Percentiles rank a stretch among this genome's conserved stretches.
phyloP scores from a whole-genome alignment of 805 yeast species.

The Candida pini region DNA sequence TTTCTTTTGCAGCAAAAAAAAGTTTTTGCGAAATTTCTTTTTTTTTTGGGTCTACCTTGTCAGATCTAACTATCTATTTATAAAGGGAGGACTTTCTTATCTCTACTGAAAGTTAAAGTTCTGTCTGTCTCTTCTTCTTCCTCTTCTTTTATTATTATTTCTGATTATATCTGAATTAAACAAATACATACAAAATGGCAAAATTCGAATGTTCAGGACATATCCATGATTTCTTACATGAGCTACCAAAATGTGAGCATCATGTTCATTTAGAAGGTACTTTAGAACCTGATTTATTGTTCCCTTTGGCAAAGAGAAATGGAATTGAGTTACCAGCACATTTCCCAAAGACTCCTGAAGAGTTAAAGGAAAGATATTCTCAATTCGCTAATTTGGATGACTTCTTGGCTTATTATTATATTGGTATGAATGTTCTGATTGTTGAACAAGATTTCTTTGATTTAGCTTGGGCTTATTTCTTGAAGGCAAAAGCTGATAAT shows the following conservation, averaged over 20 bases:
- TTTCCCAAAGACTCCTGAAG: constrained; percentile 58
- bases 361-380: constrained; percentile 51
- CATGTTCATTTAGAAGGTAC: constrained; percentile 85
- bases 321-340: constrained; percentile 50
- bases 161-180: too few relatives aligned
- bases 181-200: constrained; percentile 4
- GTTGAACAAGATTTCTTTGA: constrained; percentile 70
- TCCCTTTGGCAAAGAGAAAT: constrained; percentile 65
- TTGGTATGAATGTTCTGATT: constrained; percentile 73
- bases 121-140: too few relatives aligned
- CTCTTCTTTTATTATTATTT: too few relatives aligned
- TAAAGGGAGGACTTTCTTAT: too few relatives aligned
- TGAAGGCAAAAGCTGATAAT: constrained; percentile 53
- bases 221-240: constrained; percentile 50
- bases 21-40: too few relatives aligned
- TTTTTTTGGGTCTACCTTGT: too few relatives aligned
- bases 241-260: constrained; percentile 83
- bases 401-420: constrained; percentile 71
- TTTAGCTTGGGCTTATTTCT: constrained; percentile 69
- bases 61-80: too few relatives aligned
- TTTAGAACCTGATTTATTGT: constrained; percentile 66
- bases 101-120: too few relatives aligned
- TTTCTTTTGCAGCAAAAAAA: too few relatives aligned
- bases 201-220: constrained; percentile 29
- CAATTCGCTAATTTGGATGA: constrained; percentile 67